Evolutionary conservation across 1,284 basidiomycete genomes (phyloP), one percentile per base, ranked within the genome.

Genomic region (Cystobasidium sp.): DNA sequence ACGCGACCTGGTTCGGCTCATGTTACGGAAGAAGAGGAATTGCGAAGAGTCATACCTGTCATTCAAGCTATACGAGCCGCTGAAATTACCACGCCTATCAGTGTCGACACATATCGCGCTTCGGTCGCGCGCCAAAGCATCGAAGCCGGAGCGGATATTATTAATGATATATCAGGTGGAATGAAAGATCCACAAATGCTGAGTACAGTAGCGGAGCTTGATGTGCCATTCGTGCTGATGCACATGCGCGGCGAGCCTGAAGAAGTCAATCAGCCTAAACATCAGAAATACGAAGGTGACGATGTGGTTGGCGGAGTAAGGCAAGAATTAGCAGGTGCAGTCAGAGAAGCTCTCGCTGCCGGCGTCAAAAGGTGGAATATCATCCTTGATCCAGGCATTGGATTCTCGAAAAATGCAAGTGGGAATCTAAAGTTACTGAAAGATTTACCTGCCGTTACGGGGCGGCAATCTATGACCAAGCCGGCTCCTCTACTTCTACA

Each of bases 131-230:
- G 86, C 67, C 88, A 87, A 0, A 91, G 93, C 0, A 84, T 97
- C 6, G 83, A 84, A 6, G 93, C 92, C 0, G 96, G 97, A 0
- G 95, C 93, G 10, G 92, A 90, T 79, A 91, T 93, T 80, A 91
- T 99, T 84, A 98, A 99, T 83, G 96, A 99, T 79, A 93, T 99
- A 0, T 88, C 91, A 75, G 91, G 90, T 0, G 92, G 94, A 75
- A 85, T 87, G 12, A 92, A 91, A 0, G 46, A 82, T 78, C 43
- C 78, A 72, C 75, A 80, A 79, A 94, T 97, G 90, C 87, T 91
- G 24, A 78, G 82, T 4, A 83, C 90, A 20, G 90, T 91, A 56
- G 86, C 88, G 20, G 84, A 87, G 44, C 84, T 88, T 7, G 83
- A 82, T n/a, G 83, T 84, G 1, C 87, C 87, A 0, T 90, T 95